phyloP scores from a whole-genome alignment of 1,284 basidiomycete species.

The Heterobasidion parviporum region DNA sequence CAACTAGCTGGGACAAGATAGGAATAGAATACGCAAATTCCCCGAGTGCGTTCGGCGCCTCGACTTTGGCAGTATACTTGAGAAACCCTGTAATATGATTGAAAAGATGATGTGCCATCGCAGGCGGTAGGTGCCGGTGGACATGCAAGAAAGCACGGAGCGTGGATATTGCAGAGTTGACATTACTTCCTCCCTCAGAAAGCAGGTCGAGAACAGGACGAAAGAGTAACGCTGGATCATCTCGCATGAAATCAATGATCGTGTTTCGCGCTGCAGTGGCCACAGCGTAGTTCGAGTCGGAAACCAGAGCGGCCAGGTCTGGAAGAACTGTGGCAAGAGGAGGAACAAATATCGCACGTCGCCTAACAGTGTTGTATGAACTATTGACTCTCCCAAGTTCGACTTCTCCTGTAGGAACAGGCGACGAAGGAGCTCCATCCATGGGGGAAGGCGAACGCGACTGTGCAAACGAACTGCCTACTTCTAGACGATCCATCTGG shows the following conservation, averaged over 20 bases:
- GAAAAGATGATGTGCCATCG: slow-evolving; percentile 58
- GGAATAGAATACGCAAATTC: slow-evolving; percentile 51
- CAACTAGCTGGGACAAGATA: slow-evolving; percentile 47
- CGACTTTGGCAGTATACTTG: slow-evolving; percentile 43
- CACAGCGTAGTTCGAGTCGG: slow-evolving; percentile 46
- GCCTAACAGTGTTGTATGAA: slow-evolving; percentile 41
- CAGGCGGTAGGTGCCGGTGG: slow-evolving; percentile 48
- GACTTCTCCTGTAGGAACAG: slow-evolving; percentile 20
- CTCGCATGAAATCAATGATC: slow-evolving; percentile 64
- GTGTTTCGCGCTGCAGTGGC: slow-evolving; percentile 49
- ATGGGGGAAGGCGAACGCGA: slow-evolving; percentile 19
- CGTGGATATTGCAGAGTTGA: slow-evolving; percentile 36
- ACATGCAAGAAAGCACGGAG: slow-evolving; percentile 50
- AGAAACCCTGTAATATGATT: slow-evolving; percentile 67
- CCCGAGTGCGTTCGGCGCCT: slow-evolving; percentile 33
- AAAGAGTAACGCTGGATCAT: slow-evolving; percentile 59
- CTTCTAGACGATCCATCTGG: slow-evolving; percentile 43
- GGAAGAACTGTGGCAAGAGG: slow-evolving; percentile 46
- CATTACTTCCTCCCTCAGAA: slow-evolving; percentile 37
- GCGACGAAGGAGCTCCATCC: slow-evolving; percentile 19
- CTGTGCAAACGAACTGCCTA: slow-evolving; percentile 7
- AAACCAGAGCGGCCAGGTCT: slow-evolving; percentile 40
- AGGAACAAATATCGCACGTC: slow-evolving; percentile 59
- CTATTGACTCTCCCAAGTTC: slow-evolving; percentile 1
- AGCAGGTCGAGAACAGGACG: slow-evolving; percentile 60